Evolutionary conservation across 208 protist genomes (phyloP), one percentile per base, ranked within the genome.

Genomic region (Acanthamoeba culbertsoni): DNA sequence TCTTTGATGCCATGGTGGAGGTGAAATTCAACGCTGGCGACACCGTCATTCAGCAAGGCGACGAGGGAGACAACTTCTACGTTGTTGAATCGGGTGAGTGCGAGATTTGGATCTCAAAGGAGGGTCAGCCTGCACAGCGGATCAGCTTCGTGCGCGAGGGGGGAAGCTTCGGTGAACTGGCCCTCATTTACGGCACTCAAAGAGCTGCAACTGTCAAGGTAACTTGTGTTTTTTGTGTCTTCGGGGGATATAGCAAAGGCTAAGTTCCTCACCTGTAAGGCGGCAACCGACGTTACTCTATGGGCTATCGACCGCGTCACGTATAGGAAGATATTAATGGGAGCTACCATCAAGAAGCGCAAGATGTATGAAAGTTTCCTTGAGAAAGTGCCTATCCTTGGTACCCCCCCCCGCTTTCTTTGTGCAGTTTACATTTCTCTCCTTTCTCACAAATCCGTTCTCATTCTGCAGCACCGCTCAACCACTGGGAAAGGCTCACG

Each of bases 41-140:
- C 59, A 46, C 93, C 16, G 95, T 97, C 45, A 97, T 97, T 40
- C 63, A 77, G 68, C 95, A 97, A 73, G 96, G 91, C 31, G 96
- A 97, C 28, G 89, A 96, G 88, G 97, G 97, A 55, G 96, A 98
- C 77, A 88, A 94, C n/a, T 98, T 98, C 90, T 98, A 97, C 86
- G 91, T 98, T 20, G 65, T 98, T 20, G 96, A 97, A n/a, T 28
- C 37, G 26, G 97, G 97, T 48, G 53, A 91, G 23, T 97, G 94
- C 65, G 94, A 97, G 57, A 93, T 97, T 37, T 95, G 89, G 53
- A 93, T 95, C 10, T 75, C 42, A 8, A 93, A 95, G 33, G 89
- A 96, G n/a, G 91, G 71, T 43, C 18, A 86, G 6, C 33, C 84
- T 23, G 40, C 51, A 23, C 43, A 79, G 16, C 42, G 62, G 46